Evolutionary conservation across 2,329 filamentous ascomycete species (phyloP), one percentile per base, ranked within the genome.

Genomic region (Aspergillus brunneoviolaceus): DNA sequence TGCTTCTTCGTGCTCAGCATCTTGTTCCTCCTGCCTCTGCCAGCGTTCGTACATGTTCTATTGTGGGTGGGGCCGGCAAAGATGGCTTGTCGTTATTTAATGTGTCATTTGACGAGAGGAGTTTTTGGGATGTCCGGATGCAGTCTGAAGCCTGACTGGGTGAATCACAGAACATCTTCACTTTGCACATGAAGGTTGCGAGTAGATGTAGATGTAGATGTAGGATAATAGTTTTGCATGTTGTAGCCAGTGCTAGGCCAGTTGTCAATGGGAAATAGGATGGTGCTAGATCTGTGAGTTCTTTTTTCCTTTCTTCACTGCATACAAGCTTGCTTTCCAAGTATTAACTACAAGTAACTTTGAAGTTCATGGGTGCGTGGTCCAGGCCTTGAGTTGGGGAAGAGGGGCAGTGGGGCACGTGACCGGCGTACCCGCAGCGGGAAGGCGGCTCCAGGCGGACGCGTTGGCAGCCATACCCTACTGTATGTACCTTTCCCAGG

Each of bases 1-100:
- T 35, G 33, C 33, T 56, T 39, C 23, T 57, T 33, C 49, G 33
- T 35, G 47, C 50, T 7, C 10, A 49, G 51, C 33, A 35, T 47
- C 39, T 51, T 52, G 25, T 31, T 35, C 33, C 21, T 55, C 6
- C 31, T 21, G 31, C 19, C 48, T 25, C 27, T 49, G 33, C 29
- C 16, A 4, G 51, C 25, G 51, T 61, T 62, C 60, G 33, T 59
- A 14, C 48, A 39, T 51, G 33, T 52, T 51, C 45, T 45, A 45
- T 42, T 45, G 4, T 25, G 47, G 62, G 33, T 16, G 33, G 33
- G 33, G 55, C 39, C 47, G 53, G 53, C 42, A 5, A 45, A 57
- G 49, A 55, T 60, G 60, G 59, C 58, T 57, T 63, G 60, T 58
- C 23, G 49, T 54, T 64, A 45, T 64, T 59, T 59, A 57, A 64